These are phyloP conservation scores for Millerozyma acaciae DNA, from an alignment of 805 yeast species.

Conservation along the genomic window DNA sequence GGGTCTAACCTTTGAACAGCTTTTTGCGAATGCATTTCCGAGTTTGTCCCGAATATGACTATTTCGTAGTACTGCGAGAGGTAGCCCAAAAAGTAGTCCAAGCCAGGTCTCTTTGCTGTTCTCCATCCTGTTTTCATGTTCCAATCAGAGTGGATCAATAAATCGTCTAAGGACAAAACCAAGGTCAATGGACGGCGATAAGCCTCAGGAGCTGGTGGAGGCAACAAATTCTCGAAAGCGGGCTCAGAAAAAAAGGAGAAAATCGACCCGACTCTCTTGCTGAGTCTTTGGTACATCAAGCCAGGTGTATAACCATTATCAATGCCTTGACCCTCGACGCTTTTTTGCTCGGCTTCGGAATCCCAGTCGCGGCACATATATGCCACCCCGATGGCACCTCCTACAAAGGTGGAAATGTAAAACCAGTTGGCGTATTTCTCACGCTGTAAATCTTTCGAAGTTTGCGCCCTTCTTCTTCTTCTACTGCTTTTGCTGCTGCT, in stretches of 20 bases:
- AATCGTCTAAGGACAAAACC: constrained; percentile 84
- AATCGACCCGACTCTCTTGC: constrained; percentile 66
- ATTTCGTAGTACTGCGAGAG: constrained; percentile 94
- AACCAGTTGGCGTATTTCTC: constrained; percentile 76
- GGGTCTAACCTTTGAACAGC: constrained; percentile 91
- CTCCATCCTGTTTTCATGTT: constrained; percentile 91
- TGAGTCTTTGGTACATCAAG: constrained; percentile 64
- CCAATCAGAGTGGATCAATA: constrained; percentile 91
- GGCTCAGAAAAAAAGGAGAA: constrained; percentile 90
- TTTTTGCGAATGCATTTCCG: constrained; percentile 79
- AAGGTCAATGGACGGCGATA: constrained; percentile 90
- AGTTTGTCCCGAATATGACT: constrained; percentile 82
- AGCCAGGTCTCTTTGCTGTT: constrained; percentile 98
- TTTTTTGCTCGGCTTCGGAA: constrained; percentile 58
- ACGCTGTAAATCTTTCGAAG: constrained; percentile 75
- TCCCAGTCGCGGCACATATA: constrained; percentile 87
- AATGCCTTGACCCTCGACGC: constrained; percentile 49
- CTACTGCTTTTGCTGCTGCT: constrained; percentile 16
- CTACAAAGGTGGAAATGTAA: constrained; percentile 57
- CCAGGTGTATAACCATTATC: constrained; percentile 65
- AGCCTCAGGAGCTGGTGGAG: constrained; percentile 88
- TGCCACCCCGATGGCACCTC: constrained; percentile 48
- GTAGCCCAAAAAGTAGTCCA: constrained; percentile 93
- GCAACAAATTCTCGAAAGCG: constrained; percentile 85
- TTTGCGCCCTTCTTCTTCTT: constrained; percentile 50